A percentile compares a stretch with the other conserved stretches of the same genome.
Conservation (phyloP, 1,284 basidiomycete genomes). For the Cryptococcus floricola region DNA sequence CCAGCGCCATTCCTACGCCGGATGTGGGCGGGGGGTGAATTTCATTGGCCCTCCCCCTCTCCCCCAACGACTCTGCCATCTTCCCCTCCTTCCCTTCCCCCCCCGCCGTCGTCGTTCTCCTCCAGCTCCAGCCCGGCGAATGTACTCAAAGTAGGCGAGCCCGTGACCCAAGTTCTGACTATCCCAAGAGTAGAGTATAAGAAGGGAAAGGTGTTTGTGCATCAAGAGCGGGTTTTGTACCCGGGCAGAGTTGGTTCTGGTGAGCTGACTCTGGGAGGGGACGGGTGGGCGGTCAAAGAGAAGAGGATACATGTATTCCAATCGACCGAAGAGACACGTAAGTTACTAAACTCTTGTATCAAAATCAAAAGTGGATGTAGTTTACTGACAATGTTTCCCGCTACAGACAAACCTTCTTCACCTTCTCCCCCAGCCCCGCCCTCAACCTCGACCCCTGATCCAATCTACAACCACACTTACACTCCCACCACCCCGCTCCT, state of each 20-base stretch:
- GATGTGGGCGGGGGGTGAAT: slow-evolving; percentile 74
- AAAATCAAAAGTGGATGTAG: too few relatives aligned
- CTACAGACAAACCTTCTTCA: not conserved
- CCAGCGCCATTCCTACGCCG: slow-evolving; percentile 69
- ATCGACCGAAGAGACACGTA: slow-evolving; percentile 26
- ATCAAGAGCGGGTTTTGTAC: slow-evolving; percentile 52
- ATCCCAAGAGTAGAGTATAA: slow-evolving; percentile 64
- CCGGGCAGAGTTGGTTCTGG: slow-evolving; percentile 51
- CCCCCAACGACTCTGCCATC: too few relatives aligned
- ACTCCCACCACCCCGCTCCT: slow-evolving; percentile 66
- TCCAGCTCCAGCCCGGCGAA: slow-evolving; percentile 50
- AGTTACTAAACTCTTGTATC: too few relatives aligned
- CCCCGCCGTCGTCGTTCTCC: too few relatives aligned
- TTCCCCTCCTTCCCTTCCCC: too few relatives aligned
- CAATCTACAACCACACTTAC: slow-evolving; percentile 50
- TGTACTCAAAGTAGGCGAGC: slow-evolving; percentile 58
- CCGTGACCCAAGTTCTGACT: slow-evolving; percentile 54
- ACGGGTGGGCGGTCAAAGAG: slow-evolving; percentile 57
- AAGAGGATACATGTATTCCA: slow-evolving; percentile 73
- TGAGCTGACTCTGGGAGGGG: slow-evolving; percentile 43
- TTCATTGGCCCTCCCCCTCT: too few relatives aligned
- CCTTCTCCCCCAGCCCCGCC: slow-evolving; percentile 63
- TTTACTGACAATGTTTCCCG: too few relatives aligned
- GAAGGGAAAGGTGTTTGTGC: slow-evolving; percentile 72
- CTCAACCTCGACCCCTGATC: too few relatives aligned